Conservation (phyloP, 768 basidiomycete genomes). For the Calocybe indica region DNA sequence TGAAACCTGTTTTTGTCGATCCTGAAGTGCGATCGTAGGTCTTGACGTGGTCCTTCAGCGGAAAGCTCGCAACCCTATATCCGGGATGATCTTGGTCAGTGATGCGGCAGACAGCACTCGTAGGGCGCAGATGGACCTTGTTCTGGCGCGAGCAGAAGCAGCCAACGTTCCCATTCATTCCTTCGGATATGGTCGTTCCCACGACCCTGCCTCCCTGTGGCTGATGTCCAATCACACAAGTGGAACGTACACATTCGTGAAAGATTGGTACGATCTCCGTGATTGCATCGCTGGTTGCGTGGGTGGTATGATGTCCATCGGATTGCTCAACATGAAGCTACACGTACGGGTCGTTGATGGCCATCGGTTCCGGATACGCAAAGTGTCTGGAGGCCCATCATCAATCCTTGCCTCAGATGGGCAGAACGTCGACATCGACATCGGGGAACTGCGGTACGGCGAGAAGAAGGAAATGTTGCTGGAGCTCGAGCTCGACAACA, state of each 20-base stretch:
- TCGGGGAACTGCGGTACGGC: slow-evolving; percentile 93
- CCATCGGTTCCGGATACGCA: slow-evolving; percentile 87
- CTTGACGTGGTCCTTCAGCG: slow-evolving; percentile 94
- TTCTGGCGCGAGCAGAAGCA: slow-evolving; percentile 93
- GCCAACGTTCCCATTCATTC: slow-evolving; percentile 96
- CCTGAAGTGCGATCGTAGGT: slow-evolving; percentile 35
- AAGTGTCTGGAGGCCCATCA: slow-evolving; percentile 86
- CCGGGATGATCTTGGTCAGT: slow-evolving; percentile 89
- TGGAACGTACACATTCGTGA: slow-evolving; percentile 97
- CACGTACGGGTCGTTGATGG: slow-evolving; percentile 92
- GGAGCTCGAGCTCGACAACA: slow-evolving; percentile 88
- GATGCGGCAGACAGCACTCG: slow-evolving; percentile 90
- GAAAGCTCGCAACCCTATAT: slow-evolving; percentile 83
- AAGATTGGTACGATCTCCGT: slow-evolving; percentile 95
- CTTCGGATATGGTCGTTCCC: slow-evolving; percentile 93
- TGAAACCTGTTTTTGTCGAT: neutral
- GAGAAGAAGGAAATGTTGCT: slow-evolving; percentile 97
- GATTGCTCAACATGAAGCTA: slow-evolving; percentile 86
- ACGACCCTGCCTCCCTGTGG: slow-evolving; percentile 97
- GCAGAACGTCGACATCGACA: slow-evolving; percentile 90
- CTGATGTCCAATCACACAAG: slow-evolving; percentile 97
- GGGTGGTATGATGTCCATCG: slow-evolving; percentile 96
- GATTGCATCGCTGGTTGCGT: slow-evolving; percentile 91
- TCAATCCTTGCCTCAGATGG: slow-evolving; percentile 90
- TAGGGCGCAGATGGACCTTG: slow-evolving; percentile 96